These are phyloP conservation scores for Clavariopsis aquatica DNA, from an alignment of 495 filamentous ascomycete genomes.

Conservation along the genomic window DNA sequence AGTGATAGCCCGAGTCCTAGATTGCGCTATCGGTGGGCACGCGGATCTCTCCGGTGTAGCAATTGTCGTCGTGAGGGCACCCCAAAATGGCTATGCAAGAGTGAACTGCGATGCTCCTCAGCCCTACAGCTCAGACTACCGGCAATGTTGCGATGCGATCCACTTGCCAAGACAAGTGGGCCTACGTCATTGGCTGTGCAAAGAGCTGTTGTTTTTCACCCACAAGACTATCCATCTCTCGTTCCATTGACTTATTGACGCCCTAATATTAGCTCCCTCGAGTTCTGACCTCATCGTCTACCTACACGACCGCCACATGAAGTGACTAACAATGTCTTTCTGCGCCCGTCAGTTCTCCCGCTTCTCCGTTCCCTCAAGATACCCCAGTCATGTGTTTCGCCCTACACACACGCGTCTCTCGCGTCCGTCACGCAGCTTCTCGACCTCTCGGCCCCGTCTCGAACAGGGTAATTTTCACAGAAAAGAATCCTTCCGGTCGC, in stretches of 20 bases:
- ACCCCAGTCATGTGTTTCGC: constrained; percentile 1
- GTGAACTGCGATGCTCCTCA: too few species aligned
- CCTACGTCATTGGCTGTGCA: constrained; percentile 17
- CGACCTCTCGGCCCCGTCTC: constrained; percentile 46
- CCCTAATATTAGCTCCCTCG: not conserved
- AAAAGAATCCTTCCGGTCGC: constrained; percentile 63
- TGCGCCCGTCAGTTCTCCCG: constrained; percentile 47
- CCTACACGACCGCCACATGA: constrained; percentile 25
- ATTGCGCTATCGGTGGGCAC: not conserved
- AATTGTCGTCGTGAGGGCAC: not conserved
- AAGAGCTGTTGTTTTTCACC: constrained; percentile 23
- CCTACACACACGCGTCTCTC: constrained; percentile 17
- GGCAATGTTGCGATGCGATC: constrained; percentile 1
- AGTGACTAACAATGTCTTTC: constrained; percentile 47
- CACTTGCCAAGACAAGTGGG: constrained; percentile 4
- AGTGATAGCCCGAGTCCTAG: not conserved
- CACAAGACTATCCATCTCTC: not conserved
- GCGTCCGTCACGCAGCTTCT: constrained; percentile 46
- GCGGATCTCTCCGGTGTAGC: not conserved
- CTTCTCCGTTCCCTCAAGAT: constrained; percentile 33
- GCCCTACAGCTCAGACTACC: not conserved
- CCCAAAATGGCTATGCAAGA: too few species aligned
- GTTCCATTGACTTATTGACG: not conserved
- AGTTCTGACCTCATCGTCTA: not conserved
- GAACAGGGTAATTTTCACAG: constrained; percentile 48